Evolutionary conservation across 2,329 filamentous ascomycete species (phyloP).

Genomic region (Anisogramma anomala): DNA sequence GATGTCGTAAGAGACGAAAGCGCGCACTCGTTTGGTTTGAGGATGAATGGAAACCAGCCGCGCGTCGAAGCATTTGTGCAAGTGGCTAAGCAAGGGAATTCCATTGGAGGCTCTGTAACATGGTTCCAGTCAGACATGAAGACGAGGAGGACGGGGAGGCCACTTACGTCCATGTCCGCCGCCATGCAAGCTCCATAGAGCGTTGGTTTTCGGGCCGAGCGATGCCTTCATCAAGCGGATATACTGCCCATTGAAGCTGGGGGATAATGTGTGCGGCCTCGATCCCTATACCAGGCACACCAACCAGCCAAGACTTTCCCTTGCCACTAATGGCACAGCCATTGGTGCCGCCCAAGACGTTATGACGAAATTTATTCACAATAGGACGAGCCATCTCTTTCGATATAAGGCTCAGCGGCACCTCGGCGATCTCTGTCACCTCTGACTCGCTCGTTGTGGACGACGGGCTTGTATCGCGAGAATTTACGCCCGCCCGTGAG

Average conservation of each 20-base stretch:
- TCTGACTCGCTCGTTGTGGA: too few species aligned
- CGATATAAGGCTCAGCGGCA: too few species aligned
- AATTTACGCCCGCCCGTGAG: too few species aligned
- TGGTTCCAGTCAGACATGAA: too few species aligned
- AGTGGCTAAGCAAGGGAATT: slow-evolving; percentile 14
- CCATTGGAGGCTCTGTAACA: slow-evolving; percentile 10
- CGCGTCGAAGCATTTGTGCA: slow-evolving; percentile 16
- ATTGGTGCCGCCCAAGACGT: background rate
- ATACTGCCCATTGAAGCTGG: background rate
- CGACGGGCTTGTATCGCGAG: too few species aligned
- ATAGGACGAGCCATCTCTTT: too few species aligned
- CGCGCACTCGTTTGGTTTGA: slow-evolving; percentile 14
- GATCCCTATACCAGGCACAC: background rate
- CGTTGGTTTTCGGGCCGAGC: background rate
- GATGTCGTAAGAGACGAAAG: slow-evolving; percentile 16
- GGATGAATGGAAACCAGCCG: slow-evolving; percentile 19
- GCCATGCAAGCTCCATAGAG: background rate
- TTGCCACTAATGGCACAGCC: background rate
- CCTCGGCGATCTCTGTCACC: too few species aligned
- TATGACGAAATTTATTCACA: background rate
- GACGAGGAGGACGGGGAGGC: too few species aligned
- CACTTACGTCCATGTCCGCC: background rate
- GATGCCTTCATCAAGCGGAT: background rate
- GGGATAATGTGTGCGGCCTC: slow-evolving; percentile 1
- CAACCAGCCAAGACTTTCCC: background rate